Evolutionary conservation across 1,139 yeast species (phyloP).

Genomic region (Blastobotrys buckinghamii): DNA sequence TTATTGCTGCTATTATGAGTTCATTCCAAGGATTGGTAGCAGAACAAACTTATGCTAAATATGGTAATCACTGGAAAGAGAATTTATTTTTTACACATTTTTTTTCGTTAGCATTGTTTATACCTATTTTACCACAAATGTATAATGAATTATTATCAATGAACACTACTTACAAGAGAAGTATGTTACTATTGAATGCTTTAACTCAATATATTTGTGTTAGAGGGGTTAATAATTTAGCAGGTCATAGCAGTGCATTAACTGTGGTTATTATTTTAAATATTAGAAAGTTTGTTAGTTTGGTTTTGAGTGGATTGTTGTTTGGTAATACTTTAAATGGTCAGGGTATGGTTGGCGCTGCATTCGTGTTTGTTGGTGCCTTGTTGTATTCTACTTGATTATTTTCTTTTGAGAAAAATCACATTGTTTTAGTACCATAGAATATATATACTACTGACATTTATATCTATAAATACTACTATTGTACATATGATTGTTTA

Average conservation of each 20-base stretch:
- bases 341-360: slow-evolving; percentile 42
- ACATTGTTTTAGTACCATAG: neutral
- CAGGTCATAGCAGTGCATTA: slow-evolving; percentile 52
- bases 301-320: slow-evolving; percentile 47
- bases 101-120: slow-evolving; percentile 51
- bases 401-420: neutral
- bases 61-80: slow-evolving; percentile 60
- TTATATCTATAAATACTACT: no score
- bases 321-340: slow-evolving; percentile 42
- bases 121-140: slow-evolving; percentile 29
- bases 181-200: slow-evolving; percentile 42
- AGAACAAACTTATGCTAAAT: slow-evolving; percentile 44
- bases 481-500: no score
- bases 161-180: slow-evolving; percentile 7
- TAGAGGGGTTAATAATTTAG: slow-evolving; percentile 58
- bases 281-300: slow-evolving; percentile 54
- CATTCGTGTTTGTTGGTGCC: slow-evolving; percentile 51
- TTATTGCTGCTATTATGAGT: slow-evolving; percentile 44
- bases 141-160: slow-evolving; percentile 12
- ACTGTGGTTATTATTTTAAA: slow-evolving; percentile 56
- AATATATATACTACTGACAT: no score
- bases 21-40: slow-evolving; percentile 52
- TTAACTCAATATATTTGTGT: slow-evolving; percentile 60
- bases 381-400: slow-evolving; percentile 35
- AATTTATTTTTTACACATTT: slow-evolving; percentile 56